Base-by-base conservation (phyloP, 108 stramenopile genomes). In the Stephanodiscus triporus region DNA sequence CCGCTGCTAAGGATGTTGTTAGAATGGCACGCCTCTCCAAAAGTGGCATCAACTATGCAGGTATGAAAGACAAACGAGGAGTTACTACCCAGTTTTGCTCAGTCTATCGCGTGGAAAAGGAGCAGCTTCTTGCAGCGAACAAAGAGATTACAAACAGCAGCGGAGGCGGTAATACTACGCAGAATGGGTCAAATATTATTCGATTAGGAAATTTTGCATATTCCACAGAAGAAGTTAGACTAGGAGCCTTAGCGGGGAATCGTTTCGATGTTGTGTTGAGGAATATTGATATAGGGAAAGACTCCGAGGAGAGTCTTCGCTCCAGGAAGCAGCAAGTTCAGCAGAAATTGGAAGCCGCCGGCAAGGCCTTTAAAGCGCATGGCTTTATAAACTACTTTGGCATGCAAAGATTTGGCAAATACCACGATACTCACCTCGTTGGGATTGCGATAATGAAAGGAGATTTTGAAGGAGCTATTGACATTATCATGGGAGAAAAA, bases 381-480 rank as follows among this genome's bases (percentile, higher is more conserved):
- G 96, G 96, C 17, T 97, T 97, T 69, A 86, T 97, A 66, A 97
- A 97, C 70, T 95, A 97, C 82, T 97, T 91, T 86, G 96, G 96
- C n/a, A 91, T 92, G 81, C 96, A 97, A 73, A 78, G 96, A 60
- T 97, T 97, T 85, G 96, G 96, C 54, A 95, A 94, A 68, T 89
- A 75, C 55, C 43, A 86, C 63, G 94, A 94, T 70, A 94, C 94
- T 14, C 94, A 95, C 77, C 55, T 82, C 23, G 91, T 89, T 29
- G 96, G 96, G 16, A 86, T 93, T 19, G 87, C 87, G 9, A 75
- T 92, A 10, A 32, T 95, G 24, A 87, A 88, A 56, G 90, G 89
- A 27, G 84, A 95, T 66, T 97, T 84, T 67, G 83, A 92, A 68
- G 73, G 75, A 10, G 93, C 92, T 8, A 69, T 93, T 16, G 81